Evolutionary conservation across 169 alveolate species (phyloP), one percentile per base, ranked within the genome.

Genomic region (Eimeria acervulina): DNA sequence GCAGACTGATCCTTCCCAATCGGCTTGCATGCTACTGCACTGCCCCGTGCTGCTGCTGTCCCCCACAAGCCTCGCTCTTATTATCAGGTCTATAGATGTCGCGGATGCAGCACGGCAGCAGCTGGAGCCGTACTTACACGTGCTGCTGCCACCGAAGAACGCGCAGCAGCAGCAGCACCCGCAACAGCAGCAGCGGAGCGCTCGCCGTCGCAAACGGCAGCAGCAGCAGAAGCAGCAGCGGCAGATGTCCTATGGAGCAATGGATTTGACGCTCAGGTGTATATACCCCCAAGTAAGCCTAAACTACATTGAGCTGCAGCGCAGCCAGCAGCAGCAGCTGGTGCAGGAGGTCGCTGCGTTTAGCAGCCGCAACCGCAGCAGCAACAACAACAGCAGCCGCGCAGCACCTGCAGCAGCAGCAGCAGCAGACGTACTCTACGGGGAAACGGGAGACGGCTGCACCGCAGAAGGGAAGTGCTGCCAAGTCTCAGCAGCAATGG

Each of bases 21-120:
- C 78, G 7, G 93, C 93, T 8, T 84, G 93, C 93, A 84, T 84
- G 93, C 93, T 84, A 80, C 55, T 84, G 78, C 93, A 84, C 55
- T 84, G 93, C 36, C 93, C 93, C 52, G 52, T 44, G 36, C 5
- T 84, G 52, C 78, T 84, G 74, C 93, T 84, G 59, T 84, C 93
- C 13, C 93, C 93, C 5, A 84, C 93, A 51, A 84, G 74, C 42
- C 93, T 84, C 33, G 93, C 93, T 10, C 93, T 52, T 10, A 42
- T 31, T 8, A 26, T 84, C 47, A 55, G 52, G 78, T 55, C 52
- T 31, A 40, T 84, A 19, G 76, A 84, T 42, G 23, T 13, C 2
- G 93, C 93, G 59, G 93, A 84, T 63, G 93, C 93, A 55, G 93
- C 93, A 68, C 76, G 93, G 31, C 52, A 55, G 93, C 93, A 51